phyloP scores from a whole-genome alignment of 129 eudicot species.

The Escallonia rubra region DNA sequence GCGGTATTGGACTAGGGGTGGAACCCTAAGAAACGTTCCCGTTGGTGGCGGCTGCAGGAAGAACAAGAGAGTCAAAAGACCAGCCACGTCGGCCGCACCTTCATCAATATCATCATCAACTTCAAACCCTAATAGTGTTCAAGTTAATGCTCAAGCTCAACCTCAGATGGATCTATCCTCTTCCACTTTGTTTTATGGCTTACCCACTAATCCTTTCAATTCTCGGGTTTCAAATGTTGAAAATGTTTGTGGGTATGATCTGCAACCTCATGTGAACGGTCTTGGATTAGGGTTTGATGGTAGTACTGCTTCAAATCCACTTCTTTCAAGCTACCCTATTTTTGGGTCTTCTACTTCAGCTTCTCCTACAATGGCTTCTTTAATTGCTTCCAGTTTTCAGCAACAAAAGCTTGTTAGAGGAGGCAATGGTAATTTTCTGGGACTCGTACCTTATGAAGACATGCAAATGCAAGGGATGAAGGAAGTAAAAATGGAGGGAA shows the following conservation, averaged over 20 bases:
- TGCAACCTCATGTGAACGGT: slow-evolving; percentile 22
- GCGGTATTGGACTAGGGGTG: slow-evolving; percentile 58
- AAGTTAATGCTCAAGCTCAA: not conserved
- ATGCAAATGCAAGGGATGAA: slow-evolving; percentile 19
- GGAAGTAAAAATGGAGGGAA: slow-evolving; percentile 23
- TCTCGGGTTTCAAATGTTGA: slow-evolving; percentile 2
- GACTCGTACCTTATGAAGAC: slow-evolving; percentile 10
- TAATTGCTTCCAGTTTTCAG: slow-evolving; percentile 23
- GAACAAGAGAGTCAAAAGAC: slow-evolving; percentile 38
- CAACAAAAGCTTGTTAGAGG: slow-evolving; percentile 7
- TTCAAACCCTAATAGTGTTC: slow-evolving; percentile 12
- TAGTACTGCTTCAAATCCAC: slow-evolving; percentile 1
- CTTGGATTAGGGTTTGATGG: slow-evolving; percentile 45
- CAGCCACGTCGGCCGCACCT: not conserved
- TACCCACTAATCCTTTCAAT: slow-evolving; percentile 14
- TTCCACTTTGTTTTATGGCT: slow-evolving; percentile 21
- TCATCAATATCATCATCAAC: slow-evolving; percentile 3
- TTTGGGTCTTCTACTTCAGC: slow-evolving; percentile 14
- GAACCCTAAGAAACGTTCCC: slow-evolving; percentile 53
- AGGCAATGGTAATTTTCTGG: slow-evolving; percentile 12
- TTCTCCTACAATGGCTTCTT: slow-evolving; percentile 27
- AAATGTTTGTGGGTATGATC: slow-evolving; percentile 18
- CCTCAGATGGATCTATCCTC: not conserved
- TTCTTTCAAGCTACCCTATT: not conserved
- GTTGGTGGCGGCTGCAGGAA: slow-evolving; percentile 57